Evolutionary conservation across 2,329 filamentous ascomycete genomes (phyloP), one percentile per base, ranked within the genome.

Genomic region (Cladorrhinum sp.): DNA sequence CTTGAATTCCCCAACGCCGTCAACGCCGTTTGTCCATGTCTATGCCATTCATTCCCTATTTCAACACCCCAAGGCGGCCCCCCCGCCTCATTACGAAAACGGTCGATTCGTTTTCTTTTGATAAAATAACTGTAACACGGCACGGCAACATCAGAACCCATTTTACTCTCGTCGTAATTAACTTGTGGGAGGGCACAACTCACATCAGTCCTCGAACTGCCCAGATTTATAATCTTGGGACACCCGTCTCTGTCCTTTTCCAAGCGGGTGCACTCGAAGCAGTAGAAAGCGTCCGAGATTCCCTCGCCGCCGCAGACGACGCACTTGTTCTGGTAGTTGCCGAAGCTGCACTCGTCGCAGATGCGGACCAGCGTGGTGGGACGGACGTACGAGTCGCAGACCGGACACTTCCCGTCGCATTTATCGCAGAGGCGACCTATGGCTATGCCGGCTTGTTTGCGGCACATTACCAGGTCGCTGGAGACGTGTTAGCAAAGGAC

Each of bases 271-370:
- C 95, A 99, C 78, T 99, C 95, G 73, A 98, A 98, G 82, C 95
- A 99, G 81, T 99, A 99, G 77, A 98, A 98, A 55, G 95, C 95
- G 75, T 99, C 95, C 33, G 90, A 95, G 74, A 99, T 99, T 28
- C 95, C 95, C 79, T 98, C 95, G 70, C 95, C 95, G 74, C 95
- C 95, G 77, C 95, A 99, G 49, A 99, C 95, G 68, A 99, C 92
- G 75, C 95, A 99, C 78, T 99, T 99, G 82, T 99, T 99, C 80
- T 98, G 95, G 82, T 97, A 99, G 83, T 99, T 99, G 73, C 95
- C 95, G 76, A 99, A 99, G 74, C 91, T 93, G 83, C 95, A 99
- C 80, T 99, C 95, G 81, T 99, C 95, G 82, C 95, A 99, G 80
- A 99, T 98, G 72, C 94, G 92, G 63, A 96, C 95, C 60, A 98